Percentiles rank a stretch among this genome's conserved stretches.
These are phyloP conservation scores for Rhododendron molle DNA, from an alignment of 148 eudicot genomes.

Conservation along the genomic window DNA sequence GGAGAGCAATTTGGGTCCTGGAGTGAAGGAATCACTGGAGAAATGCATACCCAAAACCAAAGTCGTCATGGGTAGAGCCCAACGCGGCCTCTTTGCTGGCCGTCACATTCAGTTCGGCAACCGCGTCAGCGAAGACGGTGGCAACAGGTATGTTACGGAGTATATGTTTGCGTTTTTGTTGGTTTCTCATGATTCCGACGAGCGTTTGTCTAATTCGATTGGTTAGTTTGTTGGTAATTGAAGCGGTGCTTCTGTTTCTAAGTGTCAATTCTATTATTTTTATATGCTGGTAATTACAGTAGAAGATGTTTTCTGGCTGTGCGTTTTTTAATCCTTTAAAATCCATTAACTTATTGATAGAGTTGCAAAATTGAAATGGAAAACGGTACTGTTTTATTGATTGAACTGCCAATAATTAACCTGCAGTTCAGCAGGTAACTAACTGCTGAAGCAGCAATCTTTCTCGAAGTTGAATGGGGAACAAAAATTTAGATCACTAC, in stretches of 20 bases:
- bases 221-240: background rate
- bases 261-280: background rate
- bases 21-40: constrained; percentile 54
- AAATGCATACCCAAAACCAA: constrained; percentile 56
- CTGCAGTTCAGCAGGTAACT: background rate
- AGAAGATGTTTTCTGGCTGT: background rate
- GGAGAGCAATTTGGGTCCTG: constrained; percentile 61
- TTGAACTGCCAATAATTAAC: background rate
- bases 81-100: constrained; percentile 90
- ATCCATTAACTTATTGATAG: background rate
- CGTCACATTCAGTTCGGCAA: constrained; percentile 94
- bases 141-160: constrained; percentile 78
- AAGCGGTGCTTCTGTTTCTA: background rate
- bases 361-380: too few relatives aligned
- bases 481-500: background rate
- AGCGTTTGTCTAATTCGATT: background rate
- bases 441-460: background rate
- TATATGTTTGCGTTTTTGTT: background rate
- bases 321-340: background rate
- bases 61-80: constrained; percentile 88
- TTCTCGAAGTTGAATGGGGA: background rate
- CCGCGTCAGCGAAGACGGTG: constrained; percentile 83
- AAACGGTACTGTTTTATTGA: too few relatives aligned
- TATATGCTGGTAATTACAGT: background rate
- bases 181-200: background rate